Percentiles rank a stretch among this genome's conserved stretches.
Conservation (phyloP, 805 yeast genomes). For the Ogataea nitratoaversa region DNA sequence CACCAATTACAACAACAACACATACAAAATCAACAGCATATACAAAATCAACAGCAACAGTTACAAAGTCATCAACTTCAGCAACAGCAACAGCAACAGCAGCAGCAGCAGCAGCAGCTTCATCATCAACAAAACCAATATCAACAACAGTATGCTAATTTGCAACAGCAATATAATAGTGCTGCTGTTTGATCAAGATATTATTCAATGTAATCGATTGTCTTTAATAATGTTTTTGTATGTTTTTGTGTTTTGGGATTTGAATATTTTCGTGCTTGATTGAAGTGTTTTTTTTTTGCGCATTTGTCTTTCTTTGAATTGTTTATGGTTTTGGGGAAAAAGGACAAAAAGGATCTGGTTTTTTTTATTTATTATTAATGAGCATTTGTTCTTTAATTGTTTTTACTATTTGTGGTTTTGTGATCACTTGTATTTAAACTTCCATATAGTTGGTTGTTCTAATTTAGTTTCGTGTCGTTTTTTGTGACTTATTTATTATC, state of each 20-base stretch:
- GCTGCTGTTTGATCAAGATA: neutral
- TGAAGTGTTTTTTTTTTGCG: too few species aligned
- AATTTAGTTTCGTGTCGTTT: neutral
- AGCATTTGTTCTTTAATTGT: neutral
- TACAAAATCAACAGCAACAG: conserved; percentile 3
- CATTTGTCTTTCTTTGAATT: too few species aligned
- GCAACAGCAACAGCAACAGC: conserved; percentile 1
- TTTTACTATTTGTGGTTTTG: neutral
- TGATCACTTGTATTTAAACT: neutral
- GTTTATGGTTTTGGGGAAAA: neutral
- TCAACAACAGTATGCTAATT: neutral
- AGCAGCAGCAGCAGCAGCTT: neutral
- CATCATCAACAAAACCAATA: neutral
- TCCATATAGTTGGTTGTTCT: too few species aligned
- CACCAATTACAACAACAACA: neutral
- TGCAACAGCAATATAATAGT: neutral
- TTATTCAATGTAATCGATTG: too few species aligned
- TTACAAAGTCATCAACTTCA: neutral
- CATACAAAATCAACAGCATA: neutral
- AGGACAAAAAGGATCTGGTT: neutral
- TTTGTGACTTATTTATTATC: neutral
- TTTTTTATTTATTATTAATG: too few species aligned
- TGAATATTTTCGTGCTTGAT: neutral
- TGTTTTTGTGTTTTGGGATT: neutral
- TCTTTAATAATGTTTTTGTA: too few species aligned